Conservation (phyloP, 441 rosid genomes). For the Macaranga tanarius region DNA sequence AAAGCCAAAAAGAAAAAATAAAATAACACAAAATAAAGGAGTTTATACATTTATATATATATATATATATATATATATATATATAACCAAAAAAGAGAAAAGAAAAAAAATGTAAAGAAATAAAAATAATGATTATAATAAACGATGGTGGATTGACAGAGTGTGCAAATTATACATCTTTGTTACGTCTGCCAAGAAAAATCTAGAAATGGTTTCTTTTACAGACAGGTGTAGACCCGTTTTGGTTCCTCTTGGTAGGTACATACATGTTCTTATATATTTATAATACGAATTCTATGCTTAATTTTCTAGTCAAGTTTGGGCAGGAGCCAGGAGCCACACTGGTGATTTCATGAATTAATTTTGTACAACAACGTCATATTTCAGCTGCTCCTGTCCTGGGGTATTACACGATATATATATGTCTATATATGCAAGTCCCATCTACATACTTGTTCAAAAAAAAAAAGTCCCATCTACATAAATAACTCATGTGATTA, state of each 20-base stretch:
- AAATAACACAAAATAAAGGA: not conserved
- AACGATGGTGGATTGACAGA: constrained; percentile 17
- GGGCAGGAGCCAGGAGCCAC: no score
- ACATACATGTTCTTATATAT: not conserved
- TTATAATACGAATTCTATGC: not conserved
- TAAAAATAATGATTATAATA: constrained; percentile 6
- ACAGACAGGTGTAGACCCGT: constrained; percentile 8
- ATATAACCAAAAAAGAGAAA: not conserved
- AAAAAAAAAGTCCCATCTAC: no score
- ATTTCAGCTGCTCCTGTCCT: not conserved
- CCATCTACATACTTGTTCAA: no score
- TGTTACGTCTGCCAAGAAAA: constrained; percentile 19
- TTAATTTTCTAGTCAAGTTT: not conserved
- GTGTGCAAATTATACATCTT: constrained; percentile 4
- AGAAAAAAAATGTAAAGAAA: not conserved
- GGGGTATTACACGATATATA: not conserved
- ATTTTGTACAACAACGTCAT: no score
- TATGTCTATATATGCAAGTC: no score
- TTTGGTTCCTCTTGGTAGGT: constrained; percentile 4
- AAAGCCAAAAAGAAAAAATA: not conserved
- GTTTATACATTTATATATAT: no score
- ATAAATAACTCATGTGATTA: no score
- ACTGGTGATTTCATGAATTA: no score
- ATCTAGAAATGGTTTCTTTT: constrained; percentile 22
- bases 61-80: no score